Conservation (phyloP, 2,329 filamentous ascomycete genomes). For the Aspergillus fumigatus region DNA sequence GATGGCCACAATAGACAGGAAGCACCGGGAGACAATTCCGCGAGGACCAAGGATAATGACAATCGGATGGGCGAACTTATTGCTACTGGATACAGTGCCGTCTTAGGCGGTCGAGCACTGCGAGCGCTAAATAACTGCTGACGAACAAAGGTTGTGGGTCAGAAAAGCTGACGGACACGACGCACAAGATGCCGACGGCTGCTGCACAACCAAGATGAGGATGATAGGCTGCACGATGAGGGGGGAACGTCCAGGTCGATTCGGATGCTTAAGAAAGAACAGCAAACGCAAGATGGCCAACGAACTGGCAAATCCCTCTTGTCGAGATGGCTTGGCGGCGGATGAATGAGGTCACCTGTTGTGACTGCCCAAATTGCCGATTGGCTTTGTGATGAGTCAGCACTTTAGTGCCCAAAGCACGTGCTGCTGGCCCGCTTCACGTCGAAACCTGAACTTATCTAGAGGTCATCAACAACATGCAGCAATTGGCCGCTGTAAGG, state of each 20-base stretch:
- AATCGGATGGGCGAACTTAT: neutral
- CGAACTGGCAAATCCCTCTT: conserved; percentile 13
- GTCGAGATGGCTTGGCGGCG: conserved; percentile 15
- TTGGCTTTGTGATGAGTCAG: conserved; percentile 22
- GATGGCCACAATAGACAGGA: neutral
- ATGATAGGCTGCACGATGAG: neutral
- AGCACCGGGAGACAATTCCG: neutral
- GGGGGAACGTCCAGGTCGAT: neutral
- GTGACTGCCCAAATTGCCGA: conserved; percentile 2
- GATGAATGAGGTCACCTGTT: conserved; percentile 23
- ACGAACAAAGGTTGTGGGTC: neutral
- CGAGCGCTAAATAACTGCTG: too few species aligned
- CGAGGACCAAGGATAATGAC: neutral
- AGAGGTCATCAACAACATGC: too few species aligned
- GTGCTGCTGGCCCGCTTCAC: neutral
- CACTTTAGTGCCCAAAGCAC: neutral
- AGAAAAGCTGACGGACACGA: neutral
- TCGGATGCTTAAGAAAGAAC: conserved; percentile 3
- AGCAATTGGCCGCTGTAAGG: neutral
- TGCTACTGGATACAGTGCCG: neutral
- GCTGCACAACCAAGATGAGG: neutral
- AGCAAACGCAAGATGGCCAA: conserved; percentile 1
- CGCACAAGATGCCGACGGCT: neutral
- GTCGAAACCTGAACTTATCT: neutral
- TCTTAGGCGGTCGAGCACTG: neutral